Evolutionary conservation across 106 monocot species (phyloP).

Genomic region (Phalaenopsis equestris): DNA sequence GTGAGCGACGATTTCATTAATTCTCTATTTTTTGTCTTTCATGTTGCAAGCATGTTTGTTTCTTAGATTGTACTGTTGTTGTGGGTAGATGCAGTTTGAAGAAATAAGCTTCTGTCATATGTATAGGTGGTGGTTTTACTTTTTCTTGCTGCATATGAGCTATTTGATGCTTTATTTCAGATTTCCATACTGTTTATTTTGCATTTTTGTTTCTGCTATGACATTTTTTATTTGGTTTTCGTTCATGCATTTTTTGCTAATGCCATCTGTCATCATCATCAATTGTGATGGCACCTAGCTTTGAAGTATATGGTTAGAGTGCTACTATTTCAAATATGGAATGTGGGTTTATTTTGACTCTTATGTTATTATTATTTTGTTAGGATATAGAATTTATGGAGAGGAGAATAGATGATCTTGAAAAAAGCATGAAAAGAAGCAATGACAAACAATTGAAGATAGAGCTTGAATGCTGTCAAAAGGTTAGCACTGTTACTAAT

Average conservation of each 20-base stretch:
- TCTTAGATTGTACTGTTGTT: neutral
- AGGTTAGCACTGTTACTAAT: slow-evolving; percentile 28
- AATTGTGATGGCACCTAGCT: neutral
- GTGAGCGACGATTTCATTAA: neutral
- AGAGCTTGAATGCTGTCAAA: slow-evolving; percentile 73
- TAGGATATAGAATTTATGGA: slow-evolving; percentile 93
- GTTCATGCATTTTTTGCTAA: neutral
- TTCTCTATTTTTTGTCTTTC: neutral
- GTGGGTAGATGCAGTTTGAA: neutral
- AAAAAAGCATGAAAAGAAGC: slow-evolving; percentile 99
- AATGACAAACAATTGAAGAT: slow-evolving; percentile 96
- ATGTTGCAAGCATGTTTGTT: neutral
- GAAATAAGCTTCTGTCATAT: neutral
- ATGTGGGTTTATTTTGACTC: neutral
- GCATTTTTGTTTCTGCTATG: neutral
- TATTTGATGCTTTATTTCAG: neutral
- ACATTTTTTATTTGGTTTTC: neutral
- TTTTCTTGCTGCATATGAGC: neutral
- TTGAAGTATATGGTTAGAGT: neutral
- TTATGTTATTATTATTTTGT: slow-evolving; percentile 9
- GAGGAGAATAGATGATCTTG: slow-evolving; percentile 80
- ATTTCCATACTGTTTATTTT: neutral
- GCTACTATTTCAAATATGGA: neutral
- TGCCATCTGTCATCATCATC: neutral
- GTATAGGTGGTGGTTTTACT: neutral